Percentiles rank a stretch among this genome's conserved stretches.
Evolutionary conservation across 2,329 filamentous ascomycete species (phyloP).

Genomic region (Microsporum audouinii): DNA sequence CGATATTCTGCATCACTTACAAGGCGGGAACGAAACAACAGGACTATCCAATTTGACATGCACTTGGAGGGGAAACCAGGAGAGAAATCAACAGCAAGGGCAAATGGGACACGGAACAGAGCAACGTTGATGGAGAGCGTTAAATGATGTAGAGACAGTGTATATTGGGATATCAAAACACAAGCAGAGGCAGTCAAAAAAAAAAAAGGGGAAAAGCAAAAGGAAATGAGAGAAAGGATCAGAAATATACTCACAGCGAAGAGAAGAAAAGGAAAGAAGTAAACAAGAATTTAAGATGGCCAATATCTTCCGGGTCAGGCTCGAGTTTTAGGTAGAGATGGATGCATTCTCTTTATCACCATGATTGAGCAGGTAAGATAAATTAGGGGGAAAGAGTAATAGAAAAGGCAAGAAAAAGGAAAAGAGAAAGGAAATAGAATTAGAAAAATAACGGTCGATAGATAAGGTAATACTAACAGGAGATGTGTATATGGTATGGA

Average conservation of each 20-base stretch:
- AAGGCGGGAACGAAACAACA: neutral
- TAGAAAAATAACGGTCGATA: constrained; percentile 4
- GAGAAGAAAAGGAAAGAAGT: constrained; percentile 1
- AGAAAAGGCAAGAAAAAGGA: neutral
- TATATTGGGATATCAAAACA: constrained; percentile 1
- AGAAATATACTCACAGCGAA: constrained; percentile 3
- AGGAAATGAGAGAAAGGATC: neutral
- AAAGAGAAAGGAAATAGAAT: neutral
- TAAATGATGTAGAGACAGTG: neutral
- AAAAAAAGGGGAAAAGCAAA: neutral
- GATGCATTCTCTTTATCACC: neutral
- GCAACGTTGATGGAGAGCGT: neutral
- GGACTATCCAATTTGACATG: neutral
- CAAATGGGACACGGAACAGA: neutral
- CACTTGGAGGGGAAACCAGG: neutral
- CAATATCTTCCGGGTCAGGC: neutral
- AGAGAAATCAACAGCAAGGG: neutral
- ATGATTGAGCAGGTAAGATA: neutral
- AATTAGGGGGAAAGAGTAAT: constrained; percentile 3
- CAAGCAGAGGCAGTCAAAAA: neutral
- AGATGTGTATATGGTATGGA: constrained; percentile 1
- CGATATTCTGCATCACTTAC: neutral
- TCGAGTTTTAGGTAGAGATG: neutral
- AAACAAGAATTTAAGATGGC: neutral
- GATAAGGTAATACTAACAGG: constrained; percentile 5